Conservation (phyloP, 768 basidiomycete species). For the Zangia roseola region DNA sequence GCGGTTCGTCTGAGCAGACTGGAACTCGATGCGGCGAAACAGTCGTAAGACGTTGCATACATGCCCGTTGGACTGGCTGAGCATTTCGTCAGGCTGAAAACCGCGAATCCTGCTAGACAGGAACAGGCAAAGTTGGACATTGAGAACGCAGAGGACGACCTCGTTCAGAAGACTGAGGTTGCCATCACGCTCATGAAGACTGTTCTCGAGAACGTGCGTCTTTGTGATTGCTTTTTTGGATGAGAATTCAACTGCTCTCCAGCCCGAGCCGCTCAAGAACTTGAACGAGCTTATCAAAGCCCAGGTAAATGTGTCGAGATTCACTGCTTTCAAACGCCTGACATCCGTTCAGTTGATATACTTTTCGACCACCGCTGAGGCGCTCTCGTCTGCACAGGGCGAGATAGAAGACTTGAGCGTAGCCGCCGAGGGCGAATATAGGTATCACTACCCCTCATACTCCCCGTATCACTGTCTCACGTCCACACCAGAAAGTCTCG, state of each 20-base stretch:
- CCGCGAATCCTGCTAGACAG: slow-evolving; percentile 67
- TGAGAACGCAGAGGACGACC: slow-evolving; percentile 92
- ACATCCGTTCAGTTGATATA: slow-evolving; percentile 54
- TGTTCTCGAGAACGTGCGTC: slow-evolving; percentile 92
- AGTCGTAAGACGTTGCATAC: slow-evolving; percentile 52
- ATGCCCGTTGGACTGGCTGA: background rate
- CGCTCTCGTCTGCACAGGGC: slow-evolving; percentile 78
- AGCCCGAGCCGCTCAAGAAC: slow-evolving; percentile 97
- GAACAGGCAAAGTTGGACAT: slow-evolving; percentile 92
- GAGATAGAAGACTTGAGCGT: slow-evolving; percentile 93
- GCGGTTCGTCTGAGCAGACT: slow-evolving; percentile 77
- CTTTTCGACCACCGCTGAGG: slow-evolving; percentile 76
- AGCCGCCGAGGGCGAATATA: slow-evolving; percentile 93
- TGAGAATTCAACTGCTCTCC: background rate
- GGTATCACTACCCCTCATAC: slow-evolving; percentile 41
- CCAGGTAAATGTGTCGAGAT: slow-evolving; percentile 46
- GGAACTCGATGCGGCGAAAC: slow-evolving; percentile 90
- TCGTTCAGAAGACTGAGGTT: slow-evolving; percentile 97
- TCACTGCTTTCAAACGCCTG: background rate
- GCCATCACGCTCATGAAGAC: slow-evolving; percentile 97
- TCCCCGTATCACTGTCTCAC: slow-evolving; percentile 4
- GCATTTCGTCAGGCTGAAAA: slow-evolving; percentile 63
- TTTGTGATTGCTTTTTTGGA: background rate
- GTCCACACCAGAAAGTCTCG: slow-evolving; percentile 67
- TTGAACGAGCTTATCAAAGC: slow-evolving; percentile 90